phyloP scores from a whole-genome alignment of 495 filamentous ascomycete genomes.

The Copromyces sp. region DNA sequence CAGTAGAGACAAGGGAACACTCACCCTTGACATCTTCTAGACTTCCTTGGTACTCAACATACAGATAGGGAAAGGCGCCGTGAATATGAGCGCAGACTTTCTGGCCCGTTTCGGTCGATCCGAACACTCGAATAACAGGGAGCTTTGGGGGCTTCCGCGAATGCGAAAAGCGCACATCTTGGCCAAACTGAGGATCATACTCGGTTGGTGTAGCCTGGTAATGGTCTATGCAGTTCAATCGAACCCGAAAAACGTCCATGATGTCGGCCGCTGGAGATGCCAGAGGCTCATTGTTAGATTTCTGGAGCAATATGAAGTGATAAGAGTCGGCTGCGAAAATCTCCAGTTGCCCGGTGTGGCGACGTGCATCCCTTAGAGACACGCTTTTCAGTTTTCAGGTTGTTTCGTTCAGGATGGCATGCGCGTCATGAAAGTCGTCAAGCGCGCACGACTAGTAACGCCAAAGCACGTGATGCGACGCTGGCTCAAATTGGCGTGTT shows the following conservation, averaged over 20 bases:
- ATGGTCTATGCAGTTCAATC: conserved; percentile 89
- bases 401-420: background rate
- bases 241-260: conserved; percentile 68
- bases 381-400: background rate
- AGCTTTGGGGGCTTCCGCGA: conserved; percentile 55
- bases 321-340: background rate
- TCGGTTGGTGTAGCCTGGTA: conserved; percentile 70
- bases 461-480: background rate
- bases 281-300: background rate
- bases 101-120: conserved; percentile 88
- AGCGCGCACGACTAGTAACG: background rate
- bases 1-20: background rate
- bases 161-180: conserved; percentile 39
- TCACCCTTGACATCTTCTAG: conserved; percentile 57
- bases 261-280: background rate
- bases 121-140: conserved; percentile 85
- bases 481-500: background rate
- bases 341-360: background rate
- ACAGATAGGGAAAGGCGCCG: conserved; percentile 90
- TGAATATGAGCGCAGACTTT: conserved; percentile 96
- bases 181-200: conserved; percentile 72
- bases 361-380: background rate
- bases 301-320: background rate
- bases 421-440: background rate
- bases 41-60: conserved; percentile 71